Evolutionary conservation across 805 yeast genomes (phyloP).

Genomic region (Saccharomycopsis vini): DNA sequence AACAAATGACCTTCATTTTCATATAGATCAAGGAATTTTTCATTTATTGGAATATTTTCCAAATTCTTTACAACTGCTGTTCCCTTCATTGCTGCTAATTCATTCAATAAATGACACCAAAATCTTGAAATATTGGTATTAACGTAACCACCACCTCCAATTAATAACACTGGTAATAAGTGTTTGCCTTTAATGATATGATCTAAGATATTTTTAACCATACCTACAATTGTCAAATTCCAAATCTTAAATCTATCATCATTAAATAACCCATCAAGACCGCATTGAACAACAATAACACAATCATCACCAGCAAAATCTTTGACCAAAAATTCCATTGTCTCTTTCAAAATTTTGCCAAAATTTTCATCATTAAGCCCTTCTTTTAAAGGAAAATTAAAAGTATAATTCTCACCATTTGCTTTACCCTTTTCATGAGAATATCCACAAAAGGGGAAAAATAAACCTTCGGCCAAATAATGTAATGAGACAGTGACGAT

Average conservation of each 20-base stretch:
- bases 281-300: constrained; percentile 55
- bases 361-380: constrained; percentile 46
- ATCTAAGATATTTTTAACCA: constrained; percentile 28
- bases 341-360: constrained; percentile 28
- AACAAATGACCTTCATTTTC: not conserved
- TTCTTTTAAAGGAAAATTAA: constrained; percentile 48
- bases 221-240: constrained; percentile 53
- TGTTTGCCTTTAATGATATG: constrained; percentile 23
- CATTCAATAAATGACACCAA: not conserved
- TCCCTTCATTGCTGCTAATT: not conserved
- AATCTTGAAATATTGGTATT: constrained; percentile 34
- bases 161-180: constrained; percentile 33
- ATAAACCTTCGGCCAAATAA: constrained; percentile 47
- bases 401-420: constrained; percentile 18
- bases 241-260: constrained; percentile 53
- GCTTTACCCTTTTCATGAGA: constrained; percentile 27
- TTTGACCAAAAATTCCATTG: constrained; percentile 35
- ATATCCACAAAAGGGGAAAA: constrained; percentile 66
- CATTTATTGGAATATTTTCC: not conserved
- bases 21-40: not conserved
- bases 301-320: not conserved
- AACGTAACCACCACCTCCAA: constrained; percentile 79
- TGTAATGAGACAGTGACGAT: constrained; percentile 60
- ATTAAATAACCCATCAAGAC: constrained; percentile 64
- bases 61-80: not conserved